Base-by-base conservation (phyloP, 768 basidiomycete species). In the Boletus subcaerulescens region DNA sequence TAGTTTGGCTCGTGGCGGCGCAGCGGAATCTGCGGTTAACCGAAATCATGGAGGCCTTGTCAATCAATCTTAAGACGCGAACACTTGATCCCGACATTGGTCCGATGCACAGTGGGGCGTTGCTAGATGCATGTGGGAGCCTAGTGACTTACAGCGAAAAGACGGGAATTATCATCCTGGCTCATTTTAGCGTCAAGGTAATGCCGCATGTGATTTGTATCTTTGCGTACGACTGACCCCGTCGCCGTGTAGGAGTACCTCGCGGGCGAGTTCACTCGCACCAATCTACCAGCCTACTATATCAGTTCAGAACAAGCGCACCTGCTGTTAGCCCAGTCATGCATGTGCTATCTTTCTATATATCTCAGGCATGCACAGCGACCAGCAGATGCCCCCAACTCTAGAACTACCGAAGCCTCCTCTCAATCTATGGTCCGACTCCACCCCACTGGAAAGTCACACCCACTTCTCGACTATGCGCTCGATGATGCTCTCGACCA, bases 91-190 rank as follows among this genome's bases (percentile, higher is more conserved):
- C 4, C 1, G 45, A 47, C 7, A 22, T 43, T 5, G 26, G 45
- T 12, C 55, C 55, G 14, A 55, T 56, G 55, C 55, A 56, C 13
- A 36, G 4, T 15, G 45, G 53, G 10, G 45, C 45, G 0, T 42
- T 55, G 32, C n/a, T 56, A 39, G 52, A 56, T 38, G 52, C 55
- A 1, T 56, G 55, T 18, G 45, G 55, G n/a, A 56, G 52, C 20
- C 20, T 56, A 6, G 45, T 56, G 18, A 55, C 55, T 3, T 56
- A 55, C 13, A 36, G 5, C 8, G 32, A 42, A 40, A 35, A 47
- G n/a, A 55, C 52, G 17, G 52, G 4, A 2, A 11, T 47, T 3
- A 38, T 56, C 9, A 55, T 55, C 9, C 39, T 56, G 12, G 41
- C 55, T n/a, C 53, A 56, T 12, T 41, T 15, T 9, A 56, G 53